phyloP scores from a whole-genome alignment of 164 flowering plant species.

The Vitis vinifera region DNA sequence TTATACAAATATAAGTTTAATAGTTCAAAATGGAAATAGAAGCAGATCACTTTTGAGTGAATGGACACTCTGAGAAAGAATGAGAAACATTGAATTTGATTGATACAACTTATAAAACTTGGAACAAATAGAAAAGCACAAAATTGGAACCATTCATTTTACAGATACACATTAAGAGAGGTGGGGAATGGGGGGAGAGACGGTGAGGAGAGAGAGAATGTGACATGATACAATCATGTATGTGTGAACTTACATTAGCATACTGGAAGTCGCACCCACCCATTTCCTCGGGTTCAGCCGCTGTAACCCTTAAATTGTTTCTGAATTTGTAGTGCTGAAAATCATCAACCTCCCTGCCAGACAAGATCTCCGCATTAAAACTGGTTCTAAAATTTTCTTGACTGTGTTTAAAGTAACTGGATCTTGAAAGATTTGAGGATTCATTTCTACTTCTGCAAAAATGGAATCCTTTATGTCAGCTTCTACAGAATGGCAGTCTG shows the following conservation, averaged over 20 bases:
- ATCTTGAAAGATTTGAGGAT: not conserved
- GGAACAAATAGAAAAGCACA: too few species aligned
- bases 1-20: too few species aligned
- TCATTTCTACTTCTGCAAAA: slow-evolving; percentile 1
- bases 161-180: too few species aligned
- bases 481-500: slow-evolving; percentile 5
- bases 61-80: too few species aligned
- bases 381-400: slow-evolving; percentile 1
- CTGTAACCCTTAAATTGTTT: slow-evolving; percentile 2
- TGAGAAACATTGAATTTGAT: too few species aligned
- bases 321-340: not conserved
- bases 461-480: not conserved
- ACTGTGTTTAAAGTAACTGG: slow-evolving; percentile 1
- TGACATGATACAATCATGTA: too few species aligned
- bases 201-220: too few species aligned
- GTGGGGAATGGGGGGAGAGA: too few species aligned
- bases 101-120: too few species aligned
- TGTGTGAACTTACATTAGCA: not conserved
- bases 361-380: not conserved
- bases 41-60: too few species aligned
- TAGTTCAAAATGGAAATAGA: too few species aligned
- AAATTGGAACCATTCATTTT: too few species aligned
- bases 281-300: not conserved
- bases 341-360: not conserved
- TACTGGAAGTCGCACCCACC: not conserved